Base-by-base conservation (phyloP, 139 green algal genomes). In the Pleodorina starrii region DNA sequence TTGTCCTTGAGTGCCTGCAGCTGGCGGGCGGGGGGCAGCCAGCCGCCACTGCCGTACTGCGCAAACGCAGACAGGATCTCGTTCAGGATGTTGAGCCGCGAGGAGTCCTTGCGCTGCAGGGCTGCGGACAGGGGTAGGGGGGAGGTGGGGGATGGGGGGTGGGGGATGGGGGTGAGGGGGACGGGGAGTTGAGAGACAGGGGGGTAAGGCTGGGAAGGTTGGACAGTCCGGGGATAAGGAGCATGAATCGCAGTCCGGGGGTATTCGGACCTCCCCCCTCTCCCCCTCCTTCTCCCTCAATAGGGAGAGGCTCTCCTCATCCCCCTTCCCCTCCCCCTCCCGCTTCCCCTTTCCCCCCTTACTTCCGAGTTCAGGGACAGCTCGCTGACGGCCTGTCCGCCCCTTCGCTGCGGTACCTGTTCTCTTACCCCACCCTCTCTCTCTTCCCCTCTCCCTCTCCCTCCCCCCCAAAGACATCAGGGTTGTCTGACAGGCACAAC, bases 1-100 rank as follows among this genome's bases (percentile, higher is more conserved):
- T 87, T 87, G 81, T 87, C 81, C 81, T 78, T 87, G n/a, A 87
- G 81, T 43, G 81, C 81, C 63, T 54, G 60, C n/a, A 78, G 29
- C 43, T 79, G 63, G 43, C 81, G 66, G n/a, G 59, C 59, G 59
- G 66, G 16, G 17, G 81, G 81, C 63, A 87, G 63, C 81, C 81
- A 87, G 35, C 57, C 63, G 63, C 32, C 40, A 25, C n/a, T 40
- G 63, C 63, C 60, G 81, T 87, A 87, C 81, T 77, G 81, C 44
- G 81, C 81, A n/a, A 60, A 86, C 10, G 79, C 81, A 1, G 63
- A 69, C 43, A 79, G 63, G 23, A 87, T 48, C 63, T 87, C 81
- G 3, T 57, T 42, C 2, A 87, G 19, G 25, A 66, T 79, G 32
- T 17, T 4, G 63, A 87, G 81, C 44, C 71, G 81, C n/a, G 43